phyloP scores from a whole-genome alignment of 140 eudicot genomes.

The Ambrosia hybrid region DNA sequence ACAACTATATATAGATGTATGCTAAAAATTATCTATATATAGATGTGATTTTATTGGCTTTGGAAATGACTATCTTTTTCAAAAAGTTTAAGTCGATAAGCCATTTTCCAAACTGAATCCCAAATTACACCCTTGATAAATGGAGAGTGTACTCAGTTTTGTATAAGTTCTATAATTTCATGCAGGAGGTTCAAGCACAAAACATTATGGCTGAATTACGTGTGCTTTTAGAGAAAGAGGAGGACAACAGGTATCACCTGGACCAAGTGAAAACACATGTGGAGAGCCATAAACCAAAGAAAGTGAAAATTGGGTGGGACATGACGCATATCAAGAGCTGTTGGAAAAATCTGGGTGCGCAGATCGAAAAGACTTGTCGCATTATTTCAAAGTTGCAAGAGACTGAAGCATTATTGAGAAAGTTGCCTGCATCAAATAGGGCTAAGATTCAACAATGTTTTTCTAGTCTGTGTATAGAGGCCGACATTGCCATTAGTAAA shows the following conservation, averaged over 20 bases:
- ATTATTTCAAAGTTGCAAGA: conserved; percentile 8
- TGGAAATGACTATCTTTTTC: too few relatives aligned
- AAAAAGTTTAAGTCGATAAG: too few relatives aligned
- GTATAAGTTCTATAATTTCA: background rate
- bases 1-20: background rate
- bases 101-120: too few relatives aligned
- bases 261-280: too few relatives aligned
- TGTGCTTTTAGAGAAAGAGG: background rate
- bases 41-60: too few relatives aligned
- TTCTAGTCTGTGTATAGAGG: conserved; percentile 16
- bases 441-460: conserved; percentile 8
- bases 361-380: background rate
- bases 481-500: background rate
- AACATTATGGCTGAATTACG: conserved; percentile 1
- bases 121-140: too few relatives aligned
- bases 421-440: conserved; percentile 12
- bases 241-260: background rate
- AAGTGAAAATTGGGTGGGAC: background rate
- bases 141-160: background rate
- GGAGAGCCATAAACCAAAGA: background rate
- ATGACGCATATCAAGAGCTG: background rate
- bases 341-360: background rate
- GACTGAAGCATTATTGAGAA: background rate
- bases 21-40: background rate
- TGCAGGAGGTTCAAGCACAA: background rate